Base-by-base conservation (phyloP, 2,329 filamentous ascomycete species). In the Trichophyton benhamiae region DNA sequence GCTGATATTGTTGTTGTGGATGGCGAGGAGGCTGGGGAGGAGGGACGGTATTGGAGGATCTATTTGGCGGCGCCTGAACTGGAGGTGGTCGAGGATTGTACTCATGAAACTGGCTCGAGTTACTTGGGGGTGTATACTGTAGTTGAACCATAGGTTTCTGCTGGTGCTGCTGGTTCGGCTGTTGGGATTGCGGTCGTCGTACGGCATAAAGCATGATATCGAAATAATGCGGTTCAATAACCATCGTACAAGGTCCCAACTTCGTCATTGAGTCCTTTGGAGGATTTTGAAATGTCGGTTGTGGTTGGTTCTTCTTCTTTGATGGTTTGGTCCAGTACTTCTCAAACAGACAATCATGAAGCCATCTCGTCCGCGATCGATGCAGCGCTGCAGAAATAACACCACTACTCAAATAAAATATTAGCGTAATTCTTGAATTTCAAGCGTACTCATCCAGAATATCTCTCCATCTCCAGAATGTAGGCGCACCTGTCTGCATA, bases 161-260 rank as follows among this genome's bases (percentile, higher is more conserved):
- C 15, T 30, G 59, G 4, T 42, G 38, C 6, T 38, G 55, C 7
- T 48, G 55, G 20, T 30, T 69, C 5, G 70, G 69, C 9, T 71
- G 72, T 52, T 72, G 73, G 33, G 72, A 68, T 61, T 73, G 73
- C 49, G 75, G 74, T 59, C 81, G 79, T 65, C 81, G 80, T 57
- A 83, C 80, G 13, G 78, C 77, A 67, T 80, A 83, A 25, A 83
- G 73, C 66, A 79, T 77, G 17, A 80, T 81, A 63, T 84, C 81
- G 65, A 86, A 83, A 6, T 82, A 80, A 71, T 86, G 83, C 58
- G 84, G 84, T 64, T 85, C 84, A 57, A 86, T 80, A 38, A 81
- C 79, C 59, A 87, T 77, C 61, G 81, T 79, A 66, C 82, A 83
- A 62, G 78, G 76, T 55, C 84, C 83, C 38, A 83, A 72, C 67